Evolutionary conservation across 2,329 filamentous ascomycete species (phyloP), one percentile per base, ranked within the genome.

Genomic region (Colletotrichum plurivorum): DNA sequence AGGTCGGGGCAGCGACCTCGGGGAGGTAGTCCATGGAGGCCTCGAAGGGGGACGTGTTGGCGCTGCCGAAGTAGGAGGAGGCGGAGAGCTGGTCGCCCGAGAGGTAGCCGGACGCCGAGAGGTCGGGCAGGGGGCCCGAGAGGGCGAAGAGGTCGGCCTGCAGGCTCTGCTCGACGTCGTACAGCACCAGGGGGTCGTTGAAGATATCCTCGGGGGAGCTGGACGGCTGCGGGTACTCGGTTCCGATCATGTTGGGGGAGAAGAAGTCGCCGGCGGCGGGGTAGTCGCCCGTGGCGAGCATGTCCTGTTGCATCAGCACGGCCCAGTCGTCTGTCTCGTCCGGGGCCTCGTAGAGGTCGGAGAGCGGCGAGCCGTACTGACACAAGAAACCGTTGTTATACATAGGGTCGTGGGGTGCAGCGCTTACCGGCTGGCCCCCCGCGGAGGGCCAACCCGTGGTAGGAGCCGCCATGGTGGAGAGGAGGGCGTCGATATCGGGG

Each of bases 281-380:
- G 41, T 43, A 63, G 55, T 49, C 63, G 52, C 67, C 56, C 12
- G 61, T 51, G 55, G 62, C 43, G 59, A 60, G 48, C 53, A 55
- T 65, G 22, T 70, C 68, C 13, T 71, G 65, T 43, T 68, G 46
- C 5, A 71, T 69, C 27, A 63, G 60, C 12, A 69, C 52, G 45
- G 67, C 43, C 67, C 62, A 69, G 36, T 67, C 58, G 18, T 59
- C 55, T 49, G 48, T 49, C 55, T 67, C 67, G 25, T 61, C 67
- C 51, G 67, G 36, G 12, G 41, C 22, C 13, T 69, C 67, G 12
- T n/a, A 61, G 51, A 69, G 63, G 9, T 69, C 67, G 62, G 62
- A 67, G 62, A 69, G 49, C 39, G 67, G 67, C n/a, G 67, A 69
- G 45, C 9, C 27, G 13, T 48, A 43, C 15, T 18, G 52, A 53